Percentiles rank a stretch among this genome's conserved stretches.
Evolutionary conservation across 1,284 basidiomycete species (phyloP).

Genomic region (Ganoderma meredithae): DNA sequence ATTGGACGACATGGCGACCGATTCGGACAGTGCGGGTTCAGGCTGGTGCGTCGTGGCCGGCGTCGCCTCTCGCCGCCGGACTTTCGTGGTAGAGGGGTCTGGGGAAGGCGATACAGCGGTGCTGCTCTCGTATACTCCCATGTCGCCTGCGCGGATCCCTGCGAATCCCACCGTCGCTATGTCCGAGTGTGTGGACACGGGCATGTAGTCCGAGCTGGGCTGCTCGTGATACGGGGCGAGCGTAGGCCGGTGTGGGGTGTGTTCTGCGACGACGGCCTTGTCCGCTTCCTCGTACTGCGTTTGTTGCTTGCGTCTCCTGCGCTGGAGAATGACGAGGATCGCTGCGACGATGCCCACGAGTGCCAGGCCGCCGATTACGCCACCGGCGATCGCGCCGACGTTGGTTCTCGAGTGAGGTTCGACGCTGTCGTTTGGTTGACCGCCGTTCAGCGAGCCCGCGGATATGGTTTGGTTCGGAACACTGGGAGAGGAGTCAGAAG

Average conservation of each 20-base stretch:
- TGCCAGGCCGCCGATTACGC: slow-evolving; percentile 29
- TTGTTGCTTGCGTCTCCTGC: slow-evolving; percentile 8
- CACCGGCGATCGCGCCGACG: slow-evolving; percentile 30
- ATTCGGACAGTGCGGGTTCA: slow-evolving; percentile 18
- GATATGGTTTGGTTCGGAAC: slow-evolving; percentile 30
- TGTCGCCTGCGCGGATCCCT: neutral
- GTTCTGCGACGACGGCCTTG: slow-evolving; percentile 11
- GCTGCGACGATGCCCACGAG: slow-evolving; percentile 15
- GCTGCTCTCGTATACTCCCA: slow-evolving; percentile 1
- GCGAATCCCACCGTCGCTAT: slow-evolving; percentile 12
- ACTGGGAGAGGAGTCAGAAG: slow-evolving; percentile 13
- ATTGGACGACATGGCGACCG: slow-evolving; percentile 11
- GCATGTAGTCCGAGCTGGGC: neutral
- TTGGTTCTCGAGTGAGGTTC: neutral
- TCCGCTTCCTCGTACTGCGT: neutral
- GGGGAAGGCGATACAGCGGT: neutral
- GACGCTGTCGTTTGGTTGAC: neutral
- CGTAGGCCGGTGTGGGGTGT: slow-evolving; percentile 9
- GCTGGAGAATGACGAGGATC: slow-evolving; percentile 19
- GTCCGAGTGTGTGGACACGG: neutral
- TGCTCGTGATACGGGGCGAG: slow-evolving; percentile 17
- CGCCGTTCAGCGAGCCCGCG: neutral
- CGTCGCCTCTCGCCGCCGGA: slow-evolving; percentile 26
- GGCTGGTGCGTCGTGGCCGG: neutral
- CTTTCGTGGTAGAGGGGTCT: slow-evolving; percentile 11